Evolutionary conservation across 2,329 filamentous ascomycete genomes (phyloP).

Genomic region (Cylindrodendrum hubeiense): DNA sequence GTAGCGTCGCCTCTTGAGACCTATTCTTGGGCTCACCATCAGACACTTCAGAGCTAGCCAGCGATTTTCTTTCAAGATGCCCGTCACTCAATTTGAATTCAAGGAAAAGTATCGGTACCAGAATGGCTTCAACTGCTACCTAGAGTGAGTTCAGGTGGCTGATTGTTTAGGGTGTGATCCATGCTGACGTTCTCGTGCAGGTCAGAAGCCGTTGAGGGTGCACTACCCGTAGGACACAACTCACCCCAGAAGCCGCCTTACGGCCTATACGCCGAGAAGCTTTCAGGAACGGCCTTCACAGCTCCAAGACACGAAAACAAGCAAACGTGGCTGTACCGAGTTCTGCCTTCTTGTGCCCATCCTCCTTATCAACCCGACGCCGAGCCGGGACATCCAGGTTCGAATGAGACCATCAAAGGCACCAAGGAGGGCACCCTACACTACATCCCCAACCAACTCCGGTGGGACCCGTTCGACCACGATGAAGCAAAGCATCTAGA

Average conservation of each 20-base stretch:
- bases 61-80: constrained; percentile 54
- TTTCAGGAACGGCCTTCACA: constrained; percentile 80
- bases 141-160: constrained; percentile 70
- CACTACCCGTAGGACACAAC: constrained; percentile 81
- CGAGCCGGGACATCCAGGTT: constrained; percentile 37
- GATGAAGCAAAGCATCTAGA: constrained; percentile 65
- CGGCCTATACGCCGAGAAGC: constrained; percentile 86
- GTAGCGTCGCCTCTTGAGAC: constrained; percentile 22
- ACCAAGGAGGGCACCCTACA: constrained; percentile 44
- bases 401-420: constrained; percentile 41
- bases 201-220: constrained; percentile 80
- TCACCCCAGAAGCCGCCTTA: constrained; percentile 84
- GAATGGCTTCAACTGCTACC: constrained; percentile 81
- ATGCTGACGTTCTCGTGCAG: constrained; percentile 55
- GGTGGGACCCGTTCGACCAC: constrained; percentile 85
- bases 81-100: constrained; percentile 61
- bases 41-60: constrained; percentile 11
- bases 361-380: constrained; percentile 64
- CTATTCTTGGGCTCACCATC: constrained; percentile 15
- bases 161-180: neutral
- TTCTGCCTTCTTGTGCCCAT: constrained; percentile 74
- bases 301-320: constrained; percentile 76
- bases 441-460: constrained; percentile 78
- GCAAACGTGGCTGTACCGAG: constrained; percentile 80
- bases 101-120: constrained; percentile 78